Evolutionary conservation across 2,329 filamentous ascomycete species (phyloP).

Genomic region (Tolypocladium cylindrosporum): DNA sequence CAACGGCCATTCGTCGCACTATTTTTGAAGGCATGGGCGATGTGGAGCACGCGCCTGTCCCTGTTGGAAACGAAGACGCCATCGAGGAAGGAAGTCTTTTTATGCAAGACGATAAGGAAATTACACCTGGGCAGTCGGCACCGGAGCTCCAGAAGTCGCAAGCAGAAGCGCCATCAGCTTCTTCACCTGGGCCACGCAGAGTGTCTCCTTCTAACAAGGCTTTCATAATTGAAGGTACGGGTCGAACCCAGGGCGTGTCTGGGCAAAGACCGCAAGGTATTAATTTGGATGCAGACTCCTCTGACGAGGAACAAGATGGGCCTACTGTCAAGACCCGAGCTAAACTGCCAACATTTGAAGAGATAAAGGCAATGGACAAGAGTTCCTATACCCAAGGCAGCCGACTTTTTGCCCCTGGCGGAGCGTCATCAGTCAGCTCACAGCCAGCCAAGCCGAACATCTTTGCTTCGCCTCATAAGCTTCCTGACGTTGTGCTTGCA

Average conservation of each 20-base stretch:
- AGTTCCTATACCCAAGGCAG: background rate
- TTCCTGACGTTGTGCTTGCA: background rate
- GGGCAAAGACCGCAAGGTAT: background rate
- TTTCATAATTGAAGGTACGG: background rate
- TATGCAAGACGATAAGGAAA: constrained; percentile 9
- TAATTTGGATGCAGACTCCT: background rate
- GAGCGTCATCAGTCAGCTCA: background rate
- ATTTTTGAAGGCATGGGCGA: constrained; percentile 27
- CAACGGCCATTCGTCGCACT: constrained; percentile 46
- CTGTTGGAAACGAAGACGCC: constrained; percentile 5
- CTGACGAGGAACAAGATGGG: background rate
- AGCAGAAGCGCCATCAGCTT: background rate
- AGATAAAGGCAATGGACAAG: background rate
- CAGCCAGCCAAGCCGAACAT: constrained; percentile 3
- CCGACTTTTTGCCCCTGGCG: background rate
- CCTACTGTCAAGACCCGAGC: background rate
- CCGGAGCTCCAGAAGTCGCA: background rate
- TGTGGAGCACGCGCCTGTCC: background rate
- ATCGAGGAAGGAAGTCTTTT: constrained; percentile 18
- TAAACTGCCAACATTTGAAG: background rate
- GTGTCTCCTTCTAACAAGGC: background rate
- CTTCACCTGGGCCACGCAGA: background rate
- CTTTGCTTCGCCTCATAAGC: constrained; percentile 1
- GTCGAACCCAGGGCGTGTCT: background rate
- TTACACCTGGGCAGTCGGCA: background rate